Percentiles rank a stretch among this genome's conserved stretches.
These are phyloP conservation scores for Jatropha curcas DNA, from an alignment of 345 rosid species.

Conservation along the genomic window DNA sequence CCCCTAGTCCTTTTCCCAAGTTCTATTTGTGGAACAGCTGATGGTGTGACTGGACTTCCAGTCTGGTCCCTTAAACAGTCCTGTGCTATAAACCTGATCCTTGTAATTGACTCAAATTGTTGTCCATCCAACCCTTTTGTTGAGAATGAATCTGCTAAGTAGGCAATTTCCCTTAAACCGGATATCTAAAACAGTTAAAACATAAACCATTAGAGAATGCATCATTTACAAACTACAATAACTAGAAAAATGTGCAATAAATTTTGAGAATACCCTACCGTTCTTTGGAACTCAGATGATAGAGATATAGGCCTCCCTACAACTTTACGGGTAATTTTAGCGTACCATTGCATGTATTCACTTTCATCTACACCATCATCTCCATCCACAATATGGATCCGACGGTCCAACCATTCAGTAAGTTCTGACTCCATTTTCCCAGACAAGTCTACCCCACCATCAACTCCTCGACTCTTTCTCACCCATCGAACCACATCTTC, in stretches of 20 bases:
- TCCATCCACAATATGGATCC: conserved; percentile 57
- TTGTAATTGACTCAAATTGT: conserved; percentile 37
- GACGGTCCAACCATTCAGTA: conserved; percentile 80
- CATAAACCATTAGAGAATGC: conserved; percentile 4
- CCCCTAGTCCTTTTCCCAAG: conserved; percentile 27
- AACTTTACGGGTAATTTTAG: conserved; percentile 66
- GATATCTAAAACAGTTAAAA: conserved; percentile 23
- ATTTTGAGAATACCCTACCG: conserved; percentile 15
- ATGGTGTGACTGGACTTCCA: conserved; percentile 22
- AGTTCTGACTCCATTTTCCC: conserved; percentile 90
- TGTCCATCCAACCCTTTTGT: conserved; percentile 33
- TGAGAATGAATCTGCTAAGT: conserved; percentile 31
- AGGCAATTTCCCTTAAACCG: conserved; percentile 33
- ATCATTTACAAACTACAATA: not conserved
- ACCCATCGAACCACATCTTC: conserved; percentile 86
- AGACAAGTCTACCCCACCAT: conserved; percentile 93
- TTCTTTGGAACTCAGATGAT: conserved; percentile 39
- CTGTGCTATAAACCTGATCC: conserved; percentile 37
- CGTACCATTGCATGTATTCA: conserved; percentile 83
- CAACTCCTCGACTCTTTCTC: conserved; percentile 95
- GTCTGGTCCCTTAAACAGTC: conserved; percentile 37
- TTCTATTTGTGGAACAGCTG: conserved; percentile 22
- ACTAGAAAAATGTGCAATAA: not conserved
- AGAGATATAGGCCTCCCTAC: conserved; percentile 37
- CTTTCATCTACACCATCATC: conserved; percentile 64